Base-by-base conservation (phyloP, 306 rosid species). In the Erythrophleum fordii region DNA sequence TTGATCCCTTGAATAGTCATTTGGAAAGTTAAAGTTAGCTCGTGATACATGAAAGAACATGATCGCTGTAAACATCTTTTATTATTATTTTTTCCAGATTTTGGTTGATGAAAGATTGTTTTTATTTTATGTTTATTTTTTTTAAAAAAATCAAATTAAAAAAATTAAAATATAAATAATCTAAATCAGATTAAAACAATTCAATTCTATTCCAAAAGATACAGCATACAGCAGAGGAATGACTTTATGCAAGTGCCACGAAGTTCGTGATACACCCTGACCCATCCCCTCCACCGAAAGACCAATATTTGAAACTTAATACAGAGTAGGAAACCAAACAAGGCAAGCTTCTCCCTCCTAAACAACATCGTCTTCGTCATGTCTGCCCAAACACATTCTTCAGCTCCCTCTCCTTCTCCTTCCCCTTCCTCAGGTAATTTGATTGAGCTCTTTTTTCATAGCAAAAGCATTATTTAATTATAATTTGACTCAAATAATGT, bases 401-500 rank as follows among this genome's bases (percentile, higher is more conserved):
- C 81, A 6, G 41, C 84, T 7, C 79, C 91, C 65, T 61, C 85
- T 6, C 49, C 86, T 61, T 73, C 82, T 6, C 78, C 92, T 62
- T 66, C 84, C 7, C 49, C 86, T 58, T 76, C 80, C 20, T 65
- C 86, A 58, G 86, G 92, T 84, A 61, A 5, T 35, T 8, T 5
- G 17, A 16, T 23, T 16, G 1, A 6, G 11, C 46, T 61, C 4
- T 28, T 75, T 72, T 23, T 23, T 2, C 64, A 56, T 56, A 5
- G 37, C 9, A 59, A 59, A 59, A 59, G 18, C 66, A 26, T 26
- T 59, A 18, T 11, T 6, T 26, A 16, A 26, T 59, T 2, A 26
- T 59, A 26, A 4, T 59, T 25, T 26, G 9, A 59, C 20, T 5
- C 35, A 11, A 6, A 13, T 59, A 13, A 59, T 12, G 37, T 59